Conservation (phyloP, 306 rosid species). For the Pterocarpus macrocarpus region DNA sequence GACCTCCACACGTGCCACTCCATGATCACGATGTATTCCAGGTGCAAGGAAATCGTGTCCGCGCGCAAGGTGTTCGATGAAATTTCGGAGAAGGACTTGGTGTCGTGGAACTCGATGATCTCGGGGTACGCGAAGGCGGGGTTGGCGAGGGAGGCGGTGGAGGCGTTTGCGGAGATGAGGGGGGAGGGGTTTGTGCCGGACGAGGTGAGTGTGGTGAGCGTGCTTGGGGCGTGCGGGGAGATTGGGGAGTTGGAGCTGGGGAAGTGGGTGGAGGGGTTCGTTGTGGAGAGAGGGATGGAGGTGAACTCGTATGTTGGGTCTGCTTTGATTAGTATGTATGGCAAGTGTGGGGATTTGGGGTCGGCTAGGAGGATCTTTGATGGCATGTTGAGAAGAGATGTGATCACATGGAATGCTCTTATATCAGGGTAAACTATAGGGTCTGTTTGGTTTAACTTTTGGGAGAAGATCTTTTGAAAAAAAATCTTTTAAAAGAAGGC, state of each 20-base stretch:
- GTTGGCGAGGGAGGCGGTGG: slow-evolving; percentile 65
- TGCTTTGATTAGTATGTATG: slow-evolving; percentile 82
- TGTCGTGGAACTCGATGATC: slow-evolving; percentile 92
- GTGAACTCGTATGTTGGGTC: slow-evolving; percentile 80
- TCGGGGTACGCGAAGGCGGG: slow-evolving; percentile 83
- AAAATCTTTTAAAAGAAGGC: too few species aligned
- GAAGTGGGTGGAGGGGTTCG: slow-evolving; percentile 79
- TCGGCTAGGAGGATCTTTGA: slow-evolving; percentile 84
- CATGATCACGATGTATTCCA: slow-evolving; percentile 71
- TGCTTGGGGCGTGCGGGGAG: slow-evolving; percentile 87
- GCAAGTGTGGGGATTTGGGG: slow-evolving; percentile 78
- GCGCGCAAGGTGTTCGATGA: slow-evolving; percentile 88
- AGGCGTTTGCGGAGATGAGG: slow-evolving; percentile 70
- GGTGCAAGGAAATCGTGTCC: slow-evolving; percentile 58
- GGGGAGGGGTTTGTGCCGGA: slow-evolving; percentile 70
- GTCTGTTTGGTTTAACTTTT: too few species aligned
- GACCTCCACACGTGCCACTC: slow-evolving; percentile 74
- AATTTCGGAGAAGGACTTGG: slow-evolving; percentile 69
- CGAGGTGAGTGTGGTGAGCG: slow-evolving; percentile 81
- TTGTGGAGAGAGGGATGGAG: slow-evolving; percentile 54
- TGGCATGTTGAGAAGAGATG: slow-evolving; percentile 64
- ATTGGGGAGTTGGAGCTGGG: slow-evolving; percentile 78
- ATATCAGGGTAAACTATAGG: slow-evolving; percentile 67
- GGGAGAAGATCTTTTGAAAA: too few species aligned
- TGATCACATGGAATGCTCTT: slow-evolving; percentile 87